Percentiles rank a stretch among this genome's conserved stretches.
These are phyloP conservation scores for Cyclotella baltica DNA, from an alignment of 108 stramenopile species.

Conservation along the genomic window DNA sequence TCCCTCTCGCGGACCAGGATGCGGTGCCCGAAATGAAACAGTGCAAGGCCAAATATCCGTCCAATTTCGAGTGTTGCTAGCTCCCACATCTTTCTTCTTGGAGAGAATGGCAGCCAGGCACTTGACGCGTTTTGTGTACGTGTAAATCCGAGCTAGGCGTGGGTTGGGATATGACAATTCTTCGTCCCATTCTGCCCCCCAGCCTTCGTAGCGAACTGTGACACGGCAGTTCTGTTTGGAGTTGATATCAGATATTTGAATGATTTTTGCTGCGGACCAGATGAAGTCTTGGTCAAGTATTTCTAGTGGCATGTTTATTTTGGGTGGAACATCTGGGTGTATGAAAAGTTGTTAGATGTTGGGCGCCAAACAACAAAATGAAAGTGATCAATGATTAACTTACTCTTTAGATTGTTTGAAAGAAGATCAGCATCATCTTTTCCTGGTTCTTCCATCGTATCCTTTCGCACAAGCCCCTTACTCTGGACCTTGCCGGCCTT, in stretches of 20 bases:
- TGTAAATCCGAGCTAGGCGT: conserved; percentile 23
- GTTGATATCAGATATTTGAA: background rate
- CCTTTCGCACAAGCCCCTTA: background rate
- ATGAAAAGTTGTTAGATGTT: background rate
- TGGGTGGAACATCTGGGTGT: background rate
- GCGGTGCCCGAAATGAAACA: conserved; percentile 28
- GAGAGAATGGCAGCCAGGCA: conserved; percentile 16
- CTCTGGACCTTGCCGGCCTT: background rate
- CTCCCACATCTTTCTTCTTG: conserved; percentile 7
- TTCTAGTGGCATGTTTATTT: conserved; percentile 18
- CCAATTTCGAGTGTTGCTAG: conserved; percentile 9
- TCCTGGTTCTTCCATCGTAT: background rate
- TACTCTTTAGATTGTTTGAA: background rate
- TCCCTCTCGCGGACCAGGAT: background rate
- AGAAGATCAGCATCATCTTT: no score
- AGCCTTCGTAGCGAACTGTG: conserved; percentile 38
- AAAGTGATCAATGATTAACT: background rate
- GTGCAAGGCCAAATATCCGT: conserved; percentile 33
- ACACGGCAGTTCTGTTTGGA: background rate
- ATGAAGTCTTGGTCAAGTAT: conserved; percentile 16
- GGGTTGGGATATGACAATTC: conserved; percentile 9
- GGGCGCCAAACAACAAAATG: background rate
- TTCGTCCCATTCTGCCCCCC: conserved; percentile 37
- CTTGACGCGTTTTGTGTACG: conserved; percentile 31
- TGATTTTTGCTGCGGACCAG: conserved; percentile 24